These are phyloP conservation scores for Clavispora asparagi DNA, from an alignment of 805 yeast species.

Conservation along the genomic window DNA sequence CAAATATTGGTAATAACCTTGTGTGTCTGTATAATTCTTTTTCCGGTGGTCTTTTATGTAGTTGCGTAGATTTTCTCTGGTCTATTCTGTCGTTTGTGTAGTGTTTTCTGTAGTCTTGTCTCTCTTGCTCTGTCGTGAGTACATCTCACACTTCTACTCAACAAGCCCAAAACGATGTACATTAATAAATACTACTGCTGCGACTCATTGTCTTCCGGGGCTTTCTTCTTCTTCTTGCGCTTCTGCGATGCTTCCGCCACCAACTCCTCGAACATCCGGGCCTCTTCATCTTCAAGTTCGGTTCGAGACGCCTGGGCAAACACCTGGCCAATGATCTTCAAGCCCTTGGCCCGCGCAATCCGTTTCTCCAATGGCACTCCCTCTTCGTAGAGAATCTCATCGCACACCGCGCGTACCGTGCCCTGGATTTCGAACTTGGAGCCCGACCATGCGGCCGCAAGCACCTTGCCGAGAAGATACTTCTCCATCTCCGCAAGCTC, in stretches of 20 bases:
- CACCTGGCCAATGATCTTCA: constrained; percentile 57
- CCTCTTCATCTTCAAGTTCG: constrained; percentile 68
- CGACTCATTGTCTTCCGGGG: neutral
- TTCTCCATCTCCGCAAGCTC: constrained; percentile 70
- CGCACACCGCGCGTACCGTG: constrained; percentile 68
- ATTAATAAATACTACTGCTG: neutral
- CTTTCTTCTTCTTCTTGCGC: constrained; percentile 23
- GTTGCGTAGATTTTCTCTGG: no score
- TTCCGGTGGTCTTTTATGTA: no score
- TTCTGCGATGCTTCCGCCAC: constrained; percentile 46
- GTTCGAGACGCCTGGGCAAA: constrained; percentile 57
- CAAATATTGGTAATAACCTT: no score
- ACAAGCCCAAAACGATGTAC: neutral
- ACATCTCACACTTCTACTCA: no score
- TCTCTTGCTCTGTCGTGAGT: no score
- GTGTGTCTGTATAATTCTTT: no score
- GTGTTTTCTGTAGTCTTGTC: no score
- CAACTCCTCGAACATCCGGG: constrained; percentile 69
- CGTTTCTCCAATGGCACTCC: constrained; percentile 42
- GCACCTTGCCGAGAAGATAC: constrained; percentile 69
- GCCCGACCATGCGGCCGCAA: constrained; percentile 84
- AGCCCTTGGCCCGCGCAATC: constrained; percentile 57
- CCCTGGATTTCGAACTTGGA: constrained; percentile 74
- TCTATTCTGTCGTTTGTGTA: no score
- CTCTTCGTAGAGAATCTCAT: constrained; percentile 55